Conservation (phyloP, 106 monocot genomes). For the Phalaenopsis equestris region DNA sequence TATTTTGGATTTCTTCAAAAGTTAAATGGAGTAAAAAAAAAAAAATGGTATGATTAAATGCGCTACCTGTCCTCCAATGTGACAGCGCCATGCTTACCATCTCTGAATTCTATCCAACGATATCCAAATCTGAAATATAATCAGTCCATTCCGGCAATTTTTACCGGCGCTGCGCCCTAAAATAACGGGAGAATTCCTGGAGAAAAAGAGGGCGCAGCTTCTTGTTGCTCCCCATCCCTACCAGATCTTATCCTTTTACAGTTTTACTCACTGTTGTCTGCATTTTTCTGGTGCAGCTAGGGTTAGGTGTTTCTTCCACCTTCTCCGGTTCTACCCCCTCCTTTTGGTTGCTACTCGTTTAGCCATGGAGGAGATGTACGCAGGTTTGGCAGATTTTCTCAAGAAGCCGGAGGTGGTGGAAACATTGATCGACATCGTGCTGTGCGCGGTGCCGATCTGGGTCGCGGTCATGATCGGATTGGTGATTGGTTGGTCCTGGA, state of each 20-base stretch:
- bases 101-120: no score
- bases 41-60: no score
- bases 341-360: not conserved
- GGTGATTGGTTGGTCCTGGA: constrained; percentile 93
- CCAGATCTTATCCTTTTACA: not conserved
- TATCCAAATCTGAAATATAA: no score
- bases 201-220: not conserved
- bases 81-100: no score
- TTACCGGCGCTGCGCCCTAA: no score
- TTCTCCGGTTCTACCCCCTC: not conserved
- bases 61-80: no score
- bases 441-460: constrained; percentile 95
- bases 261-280: not conserved
- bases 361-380: constrained; percentile 52
- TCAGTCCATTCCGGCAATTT: no score
- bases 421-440: constrained; percentile 60
- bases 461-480: constrained; percentile 92
- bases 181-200: not conserved
- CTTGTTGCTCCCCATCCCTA: not conserved
- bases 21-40: no score
- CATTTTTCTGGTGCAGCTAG: not conserved
- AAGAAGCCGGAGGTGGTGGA: constrained; percentile 73
- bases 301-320: not conserved
- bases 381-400: constrained; percentile 37
- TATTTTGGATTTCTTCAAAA: no score